phyloP scores from a whole-genome alignment of 495 filamentous ascomycete genomes.

The Aspergillus mulundensis region DNA sequence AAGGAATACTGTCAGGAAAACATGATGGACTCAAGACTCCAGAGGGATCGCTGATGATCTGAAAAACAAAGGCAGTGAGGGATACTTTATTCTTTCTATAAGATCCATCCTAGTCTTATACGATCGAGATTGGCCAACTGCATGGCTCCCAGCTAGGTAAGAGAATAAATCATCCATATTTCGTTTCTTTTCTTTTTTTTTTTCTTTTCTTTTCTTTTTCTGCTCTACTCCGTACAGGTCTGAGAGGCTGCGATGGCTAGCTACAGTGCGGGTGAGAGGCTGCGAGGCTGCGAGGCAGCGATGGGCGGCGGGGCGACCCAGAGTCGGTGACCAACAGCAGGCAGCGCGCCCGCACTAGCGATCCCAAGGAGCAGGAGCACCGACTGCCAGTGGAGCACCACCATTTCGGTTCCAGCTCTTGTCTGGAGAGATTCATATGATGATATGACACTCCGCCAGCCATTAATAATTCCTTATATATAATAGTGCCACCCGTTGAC shows the following conservation, averaged over 20 bases:
- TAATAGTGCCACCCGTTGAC: too few species aligned
- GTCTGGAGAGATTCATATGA: not conserved
- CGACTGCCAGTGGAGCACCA: slow-evolving; percentile 1
- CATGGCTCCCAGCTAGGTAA: slow-evolving; percentile 11
- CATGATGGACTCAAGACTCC: not conserved
- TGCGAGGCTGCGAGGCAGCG: too few species aligned
- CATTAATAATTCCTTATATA: not conserved
- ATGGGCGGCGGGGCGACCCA: slow-evolving; percentile 21
- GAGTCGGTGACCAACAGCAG: slow-evolving; percentile 10
- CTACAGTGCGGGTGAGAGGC: slow-evolving; percentile 1
- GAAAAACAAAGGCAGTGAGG: not conserved
- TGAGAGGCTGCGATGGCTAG: not conserved
- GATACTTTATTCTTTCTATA: slow-evolving; percentile 3
- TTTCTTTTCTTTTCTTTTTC: slow-evolving; percentile 6
- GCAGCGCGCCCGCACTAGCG: slow-evolving; percentile 22
- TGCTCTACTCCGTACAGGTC: too few species aligned
- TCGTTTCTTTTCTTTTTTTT: not conserved
- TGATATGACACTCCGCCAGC: not conserved
- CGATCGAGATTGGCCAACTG: slow-evolving; percentile 10
- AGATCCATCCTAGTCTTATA: not conserved
- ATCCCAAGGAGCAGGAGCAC: slow-evolving; percentile 26
- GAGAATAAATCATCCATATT: not conserved
- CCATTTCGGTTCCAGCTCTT: not conserved
- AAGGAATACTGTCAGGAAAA: too few species aligned
- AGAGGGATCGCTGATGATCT: too few species aligned